These are phyloP conservation scores for Ceriops zippeliana DNA, from an alignment of 345 rosid species.

Conservation along the genomic window DNA sequence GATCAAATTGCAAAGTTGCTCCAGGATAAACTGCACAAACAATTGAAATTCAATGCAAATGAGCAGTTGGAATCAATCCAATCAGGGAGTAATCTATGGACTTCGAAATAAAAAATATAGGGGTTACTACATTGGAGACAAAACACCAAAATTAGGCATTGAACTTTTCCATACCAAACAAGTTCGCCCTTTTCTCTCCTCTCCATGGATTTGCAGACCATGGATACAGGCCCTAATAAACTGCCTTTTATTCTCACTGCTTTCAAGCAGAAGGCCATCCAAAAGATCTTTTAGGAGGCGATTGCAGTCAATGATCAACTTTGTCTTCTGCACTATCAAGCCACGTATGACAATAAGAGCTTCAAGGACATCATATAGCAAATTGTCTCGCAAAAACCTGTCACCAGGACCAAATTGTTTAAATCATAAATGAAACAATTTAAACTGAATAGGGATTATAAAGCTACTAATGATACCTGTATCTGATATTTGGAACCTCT, in stretches of 20 bases:
- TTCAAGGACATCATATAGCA: constrained; percentile 86
- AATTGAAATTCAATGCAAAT: constrained; percentile 25
- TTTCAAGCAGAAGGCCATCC: constrained; percentile 93
- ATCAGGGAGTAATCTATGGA: not conserved
- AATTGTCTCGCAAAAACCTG: constrained; percentile 90
- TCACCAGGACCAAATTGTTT: constrained; percentile 27
- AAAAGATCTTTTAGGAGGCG: constrained; percentile 85
- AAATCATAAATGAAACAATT: constrained; percentile 9
- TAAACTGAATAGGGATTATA: not conserved
- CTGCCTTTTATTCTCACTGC: constrained; percentile 88
- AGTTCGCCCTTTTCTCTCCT: constrained; percentile 78
- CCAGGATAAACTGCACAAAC: constrained; percentile 80
- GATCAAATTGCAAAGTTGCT: constrained; percentile 98
- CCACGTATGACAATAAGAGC: constrained; percentile 94
- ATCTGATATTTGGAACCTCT: constrained; percentile 84
- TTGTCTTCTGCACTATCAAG: constrained; percentile 95
- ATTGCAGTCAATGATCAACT: constrained; percentile 92
- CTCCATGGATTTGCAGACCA: constrained; percentile 87
- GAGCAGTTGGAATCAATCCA: constrained; percentile 10
- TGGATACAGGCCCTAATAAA: constrained; percentile 87
- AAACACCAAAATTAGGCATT: not conserved
- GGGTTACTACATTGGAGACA: too few relatives aligned
- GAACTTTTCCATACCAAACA: constrained; percentile 54
- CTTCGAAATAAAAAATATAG: not conserved
- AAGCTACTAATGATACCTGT: constrained; percentile 49